Evolutionary conservation across 768 basidiomycete genomes (phyloP).

Genomic region (Pholiota conissans): DNA sequence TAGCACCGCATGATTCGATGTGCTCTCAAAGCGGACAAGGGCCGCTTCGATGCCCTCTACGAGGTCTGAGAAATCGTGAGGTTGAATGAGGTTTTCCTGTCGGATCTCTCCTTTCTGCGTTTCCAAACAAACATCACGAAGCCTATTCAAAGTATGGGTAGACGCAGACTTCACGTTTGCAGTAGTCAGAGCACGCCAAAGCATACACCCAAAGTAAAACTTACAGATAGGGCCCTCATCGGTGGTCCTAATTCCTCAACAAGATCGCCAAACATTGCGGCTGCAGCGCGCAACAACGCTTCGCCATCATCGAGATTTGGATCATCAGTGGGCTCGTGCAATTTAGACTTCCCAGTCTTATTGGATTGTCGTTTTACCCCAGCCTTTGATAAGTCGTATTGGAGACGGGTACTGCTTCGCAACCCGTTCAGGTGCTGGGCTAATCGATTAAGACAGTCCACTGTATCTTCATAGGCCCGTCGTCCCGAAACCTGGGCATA

Average conservation of each 20-base stretch:
- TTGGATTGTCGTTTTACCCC: slow-evolving; percentile 28
- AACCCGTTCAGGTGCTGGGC: slow-evolving; percentile 94
- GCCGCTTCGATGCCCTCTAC: slow-evolving; percentile 69
- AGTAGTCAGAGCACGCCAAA: background rate
- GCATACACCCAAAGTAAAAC: slow-evolving; percentile 19
- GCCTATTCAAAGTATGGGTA: slow-evolving; percentile 55
- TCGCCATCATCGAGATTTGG: slow-evolving; percentile 29
- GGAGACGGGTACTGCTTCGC: slow-evolving; percentile 78
- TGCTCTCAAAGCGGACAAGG: slow-evolving; percentile 73
- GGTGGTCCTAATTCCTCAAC: slow-evolving; percentile 82
- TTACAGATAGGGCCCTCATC: slow-evolving; percentile 69
- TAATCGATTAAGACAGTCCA: slow-evolving; percentile 82
- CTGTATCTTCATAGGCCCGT: slow-evolving; percentile 81
- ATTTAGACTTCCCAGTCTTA: slow-evolving; percentile 21
- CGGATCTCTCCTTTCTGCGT: slow-evolving; percentile 30
- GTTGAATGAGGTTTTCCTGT: slow-evolving; percentile 36
- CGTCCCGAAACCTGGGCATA: slow-evolving; percentile 31
- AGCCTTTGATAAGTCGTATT: slow-evolving; percentile 78
- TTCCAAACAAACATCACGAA: slow-evolving; percentile 65
- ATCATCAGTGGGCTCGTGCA: slow-evolving; percentile 4
- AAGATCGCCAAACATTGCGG: slow-evolving; percentile 74
- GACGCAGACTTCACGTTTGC: slow-evolving; percentile 54
- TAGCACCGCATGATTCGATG: slow-evolving; percentile 81
- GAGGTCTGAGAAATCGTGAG: slow-evolving; percentile 64
- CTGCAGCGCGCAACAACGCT: slow-evolving; percentile 59